Conservation (phyloP, 805 yeast genomes). For the Myxozyma neotropica region DNA sequence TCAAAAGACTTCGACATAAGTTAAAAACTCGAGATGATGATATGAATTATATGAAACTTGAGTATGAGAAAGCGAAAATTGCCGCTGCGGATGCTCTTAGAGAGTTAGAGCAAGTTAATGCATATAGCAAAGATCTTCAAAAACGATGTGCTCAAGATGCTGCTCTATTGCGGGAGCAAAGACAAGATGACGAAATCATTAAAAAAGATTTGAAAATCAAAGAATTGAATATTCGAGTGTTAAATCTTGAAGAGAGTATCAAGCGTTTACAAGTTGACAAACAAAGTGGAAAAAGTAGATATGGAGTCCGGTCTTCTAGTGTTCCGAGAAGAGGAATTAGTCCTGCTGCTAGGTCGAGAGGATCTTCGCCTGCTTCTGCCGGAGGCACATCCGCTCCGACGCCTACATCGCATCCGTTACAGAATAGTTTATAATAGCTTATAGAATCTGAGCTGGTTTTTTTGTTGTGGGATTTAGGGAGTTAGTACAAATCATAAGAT, state of each 20-base stretch:
- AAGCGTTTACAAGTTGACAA: constrained; percentile 30
- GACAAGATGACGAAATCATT: constrained; percentile 40
- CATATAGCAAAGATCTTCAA: constrained; percentile 34
- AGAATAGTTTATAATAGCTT: neutral
- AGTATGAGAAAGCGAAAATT: constrained; percentile 39
- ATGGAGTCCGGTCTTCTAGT: constrained; percentile 35
- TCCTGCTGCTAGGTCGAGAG: constrained; percentile 29
- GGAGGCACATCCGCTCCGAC: constrained; percentile 13
- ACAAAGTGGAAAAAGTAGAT: constrained; percentile 33
- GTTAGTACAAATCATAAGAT: no score
- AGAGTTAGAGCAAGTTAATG: constrained; percentile 40
- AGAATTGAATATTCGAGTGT: constrained; percentile 38
- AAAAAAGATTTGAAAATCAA: constrained; percentile 38
- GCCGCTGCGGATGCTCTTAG: constrained; percentile 40
- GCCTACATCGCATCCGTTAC: constrained; percentile 19
- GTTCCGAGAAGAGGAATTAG: constrained; percentile 32
- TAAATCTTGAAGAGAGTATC: constrained; percentile 41
- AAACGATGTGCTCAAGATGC: constrained; percentile 37
- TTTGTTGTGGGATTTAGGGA: neutral
- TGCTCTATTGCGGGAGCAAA: constrained; percentile 36
- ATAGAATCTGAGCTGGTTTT: neutral
- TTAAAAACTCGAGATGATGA: constrained; percentile 58
- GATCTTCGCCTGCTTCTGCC: constrained; percentile 25
- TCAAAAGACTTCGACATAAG: constrained; percentile 50
- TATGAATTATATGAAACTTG: constrained; percentile 53